Evolutionary conservation across 2,329 filamentous ascomycete genomes (phyloP), one percentile per base, ranked within the genome.

Genomic region (Ilyonectria destructans): DNA sequence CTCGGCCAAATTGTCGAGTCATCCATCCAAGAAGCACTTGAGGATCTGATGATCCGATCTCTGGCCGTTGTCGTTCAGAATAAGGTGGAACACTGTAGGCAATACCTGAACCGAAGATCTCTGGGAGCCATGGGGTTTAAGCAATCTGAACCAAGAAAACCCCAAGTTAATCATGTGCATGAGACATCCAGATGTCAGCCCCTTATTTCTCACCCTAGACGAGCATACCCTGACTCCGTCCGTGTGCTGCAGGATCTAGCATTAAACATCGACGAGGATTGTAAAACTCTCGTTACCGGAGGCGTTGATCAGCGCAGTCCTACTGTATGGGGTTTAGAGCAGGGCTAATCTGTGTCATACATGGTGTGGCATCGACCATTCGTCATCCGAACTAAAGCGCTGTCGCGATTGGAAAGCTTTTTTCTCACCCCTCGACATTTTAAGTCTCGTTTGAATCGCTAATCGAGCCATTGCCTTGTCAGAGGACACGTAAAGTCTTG

Each of bases 1-100:
- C 58, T 54, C 35, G 35, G 35, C 49, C 58, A 15, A 17, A 61
- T n/a, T 33, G 35, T 61, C 48, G 58, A 61, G 35, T 54, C 49
- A 55, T 54, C 48, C 58, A 61, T 61, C 49, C 23, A 54, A 21
- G n/a, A 7, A 46, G 35, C 58, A 45, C 43, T 29, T 43, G 58
- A 21, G 17, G 12, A 46, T 43, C 21, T 17, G 17, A 43, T 4
- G 35, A 45, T 37, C 8, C 10, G n/a, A 15, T 21, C 19, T 23
- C 21, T 19, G 23, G 5, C 26, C 48, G 48, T 29, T n/a, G 23
- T 3, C 2, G 12, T 12, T 61, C 35, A 45, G 5, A n/a, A 45
- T 45, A 6, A 35, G 10, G 23, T 37, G 19, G n/a, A 17, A 35
- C 26, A 52, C 29, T 17, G 35, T 2, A 35, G 31, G 35, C 26